Percentiles rank a stretch among this genome's conserved stretches.
Conservation (phyloP, 257 asterid genomes). For the Anisodus tanguticus region DNA sequence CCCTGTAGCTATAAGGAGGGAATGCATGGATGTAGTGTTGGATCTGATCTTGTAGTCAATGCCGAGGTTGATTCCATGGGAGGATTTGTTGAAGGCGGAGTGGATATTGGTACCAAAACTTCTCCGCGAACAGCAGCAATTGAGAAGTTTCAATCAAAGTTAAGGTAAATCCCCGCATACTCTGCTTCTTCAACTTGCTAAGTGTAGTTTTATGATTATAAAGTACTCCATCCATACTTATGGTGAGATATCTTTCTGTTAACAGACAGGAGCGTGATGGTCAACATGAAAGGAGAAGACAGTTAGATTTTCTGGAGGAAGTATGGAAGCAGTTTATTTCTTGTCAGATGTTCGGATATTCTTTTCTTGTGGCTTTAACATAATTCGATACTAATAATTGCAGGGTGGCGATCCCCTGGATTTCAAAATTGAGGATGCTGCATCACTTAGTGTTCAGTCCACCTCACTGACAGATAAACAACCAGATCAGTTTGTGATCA, state of each 20-base stretch:
- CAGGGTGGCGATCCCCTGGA: slow-evolving; percentile 98
- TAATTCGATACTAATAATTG: slow-evolving; percentile 38
- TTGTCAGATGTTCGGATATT: slow-evolving; percentile 31
- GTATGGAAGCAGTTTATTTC: slow-evolving; percentile 51
- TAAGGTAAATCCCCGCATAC: slow-evolving; percentile 59
- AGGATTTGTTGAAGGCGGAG: slow-evolving; percentile 84
- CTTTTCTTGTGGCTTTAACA: slow-evolving; percentile 34
- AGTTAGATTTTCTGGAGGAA: slow-evolving; percentile 85
- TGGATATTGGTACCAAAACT: slow-evolving; percentile 62
- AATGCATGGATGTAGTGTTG: slow-evolving; percentile 78
- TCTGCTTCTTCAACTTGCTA: slow-evolving; percentile 29
- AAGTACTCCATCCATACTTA: neutral
- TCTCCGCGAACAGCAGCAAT: slow-evolving; percentile 68
- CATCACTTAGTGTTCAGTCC: slow-evolving; percentile 77
- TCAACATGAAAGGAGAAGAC: slow-evolving; percentile 69
- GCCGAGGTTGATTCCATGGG: slow-evolving; percentile 97
- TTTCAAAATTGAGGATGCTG: slow-evolving; percentile 58
- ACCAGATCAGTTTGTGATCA: slow-evolving; percentile 62
- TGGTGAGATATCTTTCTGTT: slow-evolving; percentile 35
- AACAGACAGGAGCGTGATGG: slow-evolving; percentile 83
- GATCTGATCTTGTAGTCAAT: slow-evolving; percentile 72
- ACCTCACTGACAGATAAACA: slow-evolving; percentile 73
- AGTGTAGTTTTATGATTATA: neutral
- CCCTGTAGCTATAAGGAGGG: slow-evolving; percentile 52
- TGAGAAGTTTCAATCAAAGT: slow-evolving; percentile 80